These are phyloP conservation scores for Mucor velutinosus DNA, from an alignment of 371 early-diverging fungal genomes.

Conservation along the genomic window DNA sequence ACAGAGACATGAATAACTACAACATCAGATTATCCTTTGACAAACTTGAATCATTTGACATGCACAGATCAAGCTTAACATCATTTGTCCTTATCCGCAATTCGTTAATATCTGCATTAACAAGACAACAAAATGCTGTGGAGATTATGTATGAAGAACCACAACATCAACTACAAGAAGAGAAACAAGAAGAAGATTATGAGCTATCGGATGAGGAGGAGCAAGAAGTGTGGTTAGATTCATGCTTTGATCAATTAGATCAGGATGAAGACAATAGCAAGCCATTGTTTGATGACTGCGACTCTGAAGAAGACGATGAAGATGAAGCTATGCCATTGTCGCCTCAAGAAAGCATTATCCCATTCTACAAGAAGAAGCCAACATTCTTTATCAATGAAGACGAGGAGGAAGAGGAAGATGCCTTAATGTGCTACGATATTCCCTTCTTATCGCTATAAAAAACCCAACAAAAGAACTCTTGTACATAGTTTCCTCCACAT, in stretches of 20 bases:
- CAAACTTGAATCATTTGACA: constrained; percentile 24
- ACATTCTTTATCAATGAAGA: constrained; percentile 20
- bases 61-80: constrained; percentile 19
- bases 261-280: constrained; percentile 1
- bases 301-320: constrained; percentile 21
- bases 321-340: constrained; percentile 23
- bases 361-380: constrained; percentile 3
- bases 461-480: neutral
- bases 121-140: constrained; percentile 10
- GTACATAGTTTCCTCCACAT: neutral
- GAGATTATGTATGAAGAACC: constrained; percentile 7
- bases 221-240: constrained; percentile 19
- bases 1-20: constrained; percentile 10
- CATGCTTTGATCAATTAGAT: constrained; percentile 21
- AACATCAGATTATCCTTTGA: constrained; percentile 25
- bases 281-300: neutral
- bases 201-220: constrained; percentile 5
- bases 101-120: constrained; percentile 18
- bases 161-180: neutral
- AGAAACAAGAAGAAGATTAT: constrained; percentile 7
- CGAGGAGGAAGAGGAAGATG: constrained; percentile 20
- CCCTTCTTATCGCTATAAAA: constrained; percentile 14
- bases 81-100: constrained; percentile 29
- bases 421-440: constrained; percentile 16
- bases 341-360: constrained; percentile 11